These are phyloP conservation scores for Alternaria alternata DNA, from an alignment of 2,329 filamentous ascomycete species.

Conservation along the genomic window DNA sequence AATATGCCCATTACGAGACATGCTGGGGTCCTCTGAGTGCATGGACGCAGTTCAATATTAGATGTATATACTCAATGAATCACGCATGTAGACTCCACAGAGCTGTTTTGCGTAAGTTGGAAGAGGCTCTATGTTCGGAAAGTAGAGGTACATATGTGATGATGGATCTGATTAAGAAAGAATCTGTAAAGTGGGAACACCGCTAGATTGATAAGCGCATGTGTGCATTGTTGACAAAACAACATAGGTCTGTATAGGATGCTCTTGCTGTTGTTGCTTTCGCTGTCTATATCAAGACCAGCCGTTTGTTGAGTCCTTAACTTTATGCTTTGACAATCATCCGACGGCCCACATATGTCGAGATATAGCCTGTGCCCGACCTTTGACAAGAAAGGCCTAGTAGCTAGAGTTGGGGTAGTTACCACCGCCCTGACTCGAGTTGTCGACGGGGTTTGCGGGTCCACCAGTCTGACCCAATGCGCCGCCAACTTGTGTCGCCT, in stretches of 20 bases:
- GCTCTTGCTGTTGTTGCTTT: background rate
- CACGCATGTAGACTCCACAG: background rate
- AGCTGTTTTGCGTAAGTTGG: background rate
- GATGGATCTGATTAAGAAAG: background rate
- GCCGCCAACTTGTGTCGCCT: slow-evolving; percentile 52
- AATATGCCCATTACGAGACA: background rate
- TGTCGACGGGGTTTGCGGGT: slow-evolving; percentile 50
- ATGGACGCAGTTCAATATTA: background rate
- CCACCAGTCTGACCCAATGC: slow-evolving; percentile 57
- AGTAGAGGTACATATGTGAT: background rate
- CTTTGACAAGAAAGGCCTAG: background rate
- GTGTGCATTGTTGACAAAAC: background rate
- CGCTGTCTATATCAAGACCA: background rate
- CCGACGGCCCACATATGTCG: fast-evolving
- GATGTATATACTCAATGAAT: background rate
- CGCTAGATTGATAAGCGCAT: background rate
- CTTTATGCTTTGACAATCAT: background rate
- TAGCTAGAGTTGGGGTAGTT: slow-evolving; percentile 39
- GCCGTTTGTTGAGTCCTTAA: background rate
- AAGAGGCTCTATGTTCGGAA: background rate
- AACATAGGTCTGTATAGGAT: background rate
- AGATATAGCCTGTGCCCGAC: background rate
- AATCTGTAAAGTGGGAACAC: background rate
- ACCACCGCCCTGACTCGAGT: slow-evolving; percentile 17
- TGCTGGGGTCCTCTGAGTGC: background rate